These are phyloP conservation scores for Tilletia walkeri DNA, from an alignment of 1,284 basidiomycete species.

Conservation along the genomic window DNA sequence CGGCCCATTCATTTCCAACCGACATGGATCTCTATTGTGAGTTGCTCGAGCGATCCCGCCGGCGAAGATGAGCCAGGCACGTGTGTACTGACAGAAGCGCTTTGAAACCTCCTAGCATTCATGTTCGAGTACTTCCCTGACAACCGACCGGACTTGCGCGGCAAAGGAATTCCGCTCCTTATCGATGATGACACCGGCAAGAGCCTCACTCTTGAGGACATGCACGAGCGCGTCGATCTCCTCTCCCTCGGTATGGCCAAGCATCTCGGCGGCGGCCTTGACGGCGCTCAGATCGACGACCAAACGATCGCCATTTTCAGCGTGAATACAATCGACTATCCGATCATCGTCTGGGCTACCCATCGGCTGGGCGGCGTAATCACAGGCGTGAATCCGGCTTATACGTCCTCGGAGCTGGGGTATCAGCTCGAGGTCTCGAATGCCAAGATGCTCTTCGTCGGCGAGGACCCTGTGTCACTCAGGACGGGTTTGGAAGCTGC, in stretches of 20 bases:
- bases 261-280: slow-evolving; percentile 20
- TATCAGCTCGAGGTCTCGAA: slow-evolving; percentile 60
- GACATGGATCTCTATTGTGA: slow-evolving; percentile 37
- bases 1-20: slow-evolving; percentile 31
- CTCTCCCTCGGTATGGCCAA: slow-evolving; percentile 26
- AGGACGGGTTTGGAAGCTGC: slow-evolving; percentile 63
- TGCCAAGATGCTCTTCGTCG: slow-evolving; percentile 65
- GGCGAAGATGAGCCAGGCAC: too few relatives aligned
- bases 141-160: slow-evolving; percentile 35
- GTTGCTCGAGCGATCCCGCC: background rate
- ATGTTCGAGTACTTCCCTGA: slow-evolving; percentile 43
- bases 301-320: slow-evolving; percentile 36
- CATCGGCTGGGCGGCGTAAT: slow-evolving; percentile 71
- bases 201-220: slow-evolving; percentile 37
- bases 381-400: slow-evolving; percentile 72
- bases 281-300: slow-evolving; percentile 24
- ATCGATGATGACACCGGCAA: slow-evolving; percentile 43
- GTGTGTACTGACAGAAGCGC: background rate
- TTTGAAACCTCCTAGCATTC: slow-evolving; percentile 20
- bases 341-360: slow-evolving; percentile 69
- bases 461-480: slow-evolving; percentile 59
- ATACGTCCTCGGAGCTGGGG: slow-evolving; percentile 66
- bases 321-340: slow-evolving; percentile 63
- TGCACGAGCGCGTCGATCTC: slow-evolving; percentile 32
- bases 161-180: slow-evolving; percentile 34